Percentiles rank a stretch among this genome's conserved stretches.
Conservation (phyloP, 208 protist genomes). For the Crithidia thermophila region DNA sequence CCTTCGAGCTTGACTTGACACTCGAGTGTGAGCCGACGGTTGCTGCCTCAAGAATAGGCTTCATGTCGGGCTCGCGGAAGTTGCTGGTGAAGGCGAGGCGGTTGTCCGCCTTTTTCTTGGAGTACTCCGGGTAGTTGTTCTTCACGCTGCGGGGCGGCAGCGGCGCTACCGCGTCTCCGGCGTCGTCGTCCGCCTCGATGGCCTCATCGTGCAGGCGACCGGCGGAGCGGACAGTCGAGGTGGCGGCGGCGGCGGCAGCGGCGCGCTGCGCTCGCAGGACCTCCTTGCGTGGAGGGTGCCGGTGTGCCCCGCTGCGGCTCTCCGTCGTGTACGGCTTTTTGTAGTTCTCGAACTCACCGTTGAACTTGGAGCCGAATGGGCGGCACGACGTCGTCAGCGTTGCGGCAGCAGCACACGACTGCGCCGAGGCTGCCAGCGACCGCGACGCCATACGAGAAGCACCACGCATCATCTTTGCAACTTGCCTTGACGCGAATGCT, state of each 20-base stretch:
- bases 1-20: not conserved
- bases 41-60: conserved; percentile 22
- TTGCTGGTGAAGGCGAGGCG: conserved; percentile 63
- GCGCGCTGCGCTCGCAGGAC: conserved; percentile 31
- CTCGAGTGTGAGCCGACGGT: not conserved
- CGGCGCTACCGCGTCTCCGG: conserved; percentile 19
- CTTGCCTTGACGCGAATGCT: not conserved
- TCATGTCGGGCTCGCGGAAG: conserved; percentile 44
- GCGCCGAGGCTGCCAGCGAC: conserved; percentile 5
- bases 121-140: conserved; percentile 56
- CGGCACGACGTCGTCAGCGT: conserved; percentile 11
- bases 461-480: conserved; percentile 39
- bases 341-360: conserved; percentile 36
- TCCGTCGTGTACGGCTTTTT: conserved; percentile 36
- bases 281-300: conserved; percentile 41
- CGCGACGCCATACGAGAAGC: conserved; percentile 16
- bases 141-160: conserved; percentile 51
- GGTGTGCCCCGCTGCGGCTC: conserved; percentile 53
- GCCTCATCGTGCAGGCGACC: not conserved
- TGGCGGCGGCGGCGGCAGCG: conserved; percentile 8
- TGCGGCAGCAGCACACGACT: conserved; percentile 3
- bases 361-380: conserved; percentile 47
- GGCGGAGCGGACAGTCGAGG: not conserved
- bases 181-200: conserved; percentile 1
- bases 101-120: conserved; percentile 47